These are phyloP conservation scores for Fusarium sp. DNA, from an alignment of 2,329 filamentous ascomycete species.

Conservation along the genomic window DNA sequence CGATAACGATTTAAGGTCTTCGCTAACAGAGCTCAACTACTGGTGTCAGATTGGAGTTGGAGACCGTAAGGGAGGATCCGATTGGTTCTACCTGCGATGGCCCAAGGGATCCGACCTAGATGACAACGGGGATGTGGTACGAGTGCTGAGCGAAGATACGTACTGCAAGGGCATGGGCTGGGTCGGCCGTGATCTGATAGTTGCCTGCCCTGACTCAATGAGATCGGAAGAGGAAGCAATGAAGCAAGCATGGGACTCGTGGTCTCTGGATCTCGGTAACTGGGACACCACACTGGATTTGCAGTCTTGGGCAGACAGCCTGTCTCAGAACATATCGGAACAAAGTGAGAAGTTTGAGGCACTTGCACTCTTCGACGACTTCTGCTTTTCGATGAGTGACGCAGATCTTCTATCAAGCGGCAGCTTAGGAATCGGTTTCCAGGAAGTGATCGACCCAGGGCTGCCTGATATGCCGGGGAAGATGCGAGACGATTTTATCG, in stretches of 20 bases:
- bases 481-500: constrained; percentile 63
- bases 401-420: constrained; percentile 71
- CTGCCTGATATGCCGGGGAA: constrained; percentile 67
- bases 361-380: constrained; percentile 66
- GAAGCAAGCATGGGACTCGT: constrained; percentile 75
- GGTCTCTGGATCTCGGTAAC: constrained; percentile 73
- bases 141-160: constrained; percentile 85
- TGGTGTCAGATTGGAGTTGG: constrained; percentile 98
- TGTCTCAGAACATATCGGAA: constrained; percentile 31
- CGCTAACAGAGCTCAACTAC: constrained; percentile 87
- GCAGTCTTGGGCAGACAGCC: constrained; percentile 54
- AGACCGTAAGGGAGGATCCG: constrained; percentile 86
- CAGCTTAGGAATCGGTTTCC: constrained; percentile 59
- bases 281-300: constrained; percentile 63
- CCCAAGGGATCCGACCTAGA: constrained; percentile 79
- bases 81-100: constrained; percentile 89
- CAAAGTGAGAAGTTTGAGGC: constrained; percentile 49
- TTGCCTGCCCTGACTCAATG: constrained; percentile 52
- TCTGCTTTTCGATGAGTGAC: constrained; percentile 72
- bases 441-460: constrained; percentile 72
- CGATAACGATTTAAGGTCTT: constrained; percentile 79
- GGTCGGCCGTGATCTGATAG: constrained; percentile 72
- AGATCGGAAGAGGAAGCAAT: constrained; percentile 73
- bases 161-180: constrained; percentile 84
- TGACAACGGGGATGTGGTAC: constrained; percentile 73